Evolutionary conservation across 2,329 filamentous ascomycete species (phyloP), one percentile per base, ranked within the genome.

Genomic region (Ophiocordyceps camponoti-saundersi): DNA sequence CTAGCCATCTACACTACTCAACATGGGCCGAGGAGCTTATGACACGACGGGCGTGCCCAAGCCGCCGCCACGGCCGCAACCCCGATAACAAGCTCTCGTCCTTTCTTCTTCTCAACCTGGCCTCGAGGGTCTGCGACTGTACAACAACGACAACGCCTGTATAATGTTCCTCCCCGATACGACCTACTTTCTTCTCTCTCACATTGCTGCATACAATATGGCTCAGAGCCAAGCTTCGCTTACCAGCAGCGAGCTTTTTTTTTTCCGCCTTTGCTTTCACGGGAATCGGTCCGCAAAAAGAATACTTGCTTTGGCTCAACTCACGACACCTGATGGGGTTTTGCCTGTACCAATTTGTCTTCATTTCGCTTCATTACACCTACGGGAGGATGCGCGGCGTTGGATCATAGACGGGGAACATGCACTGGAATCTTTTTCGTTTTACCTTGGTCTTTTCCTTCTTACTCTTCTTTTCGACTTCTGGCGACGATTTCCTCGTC

Each of bases 11-110:
- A 57, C 53, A 50, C 56, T 58, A 45, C 57, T 53, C 60, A 69
- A 72, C 58, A 71, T 71, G 67, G 70, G 67, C 50, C 64, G 70
- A 48, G 70, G 70, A 49, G 70, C 68, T 52, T 73, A 73, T 55
- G 70, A 73, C 53, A 71, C 68, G 51, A 72, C 69, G 22, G 68
- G 68, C 44, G 61, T 71, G 22, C 61, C 64, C 48, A 72, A 72
- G 60, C 70, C 69, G 48, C 64, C 65, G 26, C 65, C 65, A 47
- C 62, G 61, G 45, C 65, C 65, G 46, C 63, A 65, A 57, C 64
- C 63, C 47, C 60, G 54, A 55, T 67, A 61, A 63, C 16, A 30
- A n/a, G 3, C 46, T 18, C 45, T 53, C 52, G 34, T 41, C 44
- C 23, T 53, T 49, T 56, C 51, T 50, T 49, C 47, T 50, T 55